These are phyloP conservation scores for Monilinia fructigena DNA, from an alignment of 2,329 filamentous ascomycete species.

Conservation along the genomic window DNA sequence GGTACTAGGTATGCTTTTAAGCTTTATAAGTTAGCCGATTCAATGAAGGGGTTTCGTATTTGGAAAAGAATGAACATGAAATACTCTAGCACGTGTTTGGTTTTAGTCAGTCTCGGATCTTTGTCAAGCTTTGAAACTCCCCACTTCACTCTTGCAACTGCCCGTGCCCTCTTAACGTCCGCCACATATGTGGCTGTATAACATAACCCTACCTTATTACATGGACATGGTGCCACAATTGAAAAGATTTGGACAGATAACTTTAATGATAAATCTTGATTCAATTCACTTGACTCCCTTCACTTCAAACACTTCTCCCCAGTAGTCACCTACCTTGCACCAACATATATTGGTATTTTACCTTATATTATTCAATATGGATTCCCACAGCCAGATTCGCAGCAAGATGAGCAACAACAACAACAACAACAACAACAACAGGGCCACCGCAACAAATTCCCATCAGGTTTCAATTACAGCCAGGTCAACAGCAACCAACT, in stretches of 20 bases:
- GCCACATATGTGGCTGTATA: neutral
- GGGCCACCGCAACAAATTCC: slow-evolving; percentile 15
- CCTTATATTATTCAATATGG: slow-evolving; percentile 2
- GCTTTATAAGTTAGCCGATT: slow-evolving; percentile 9
- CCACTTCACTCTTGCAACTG: neutral
- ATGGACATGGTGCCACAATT: neutral
- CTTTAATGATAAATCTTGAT: slow-evolving; percentile 23
- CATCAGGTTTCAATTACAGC: slow-evolving; percentile 27
- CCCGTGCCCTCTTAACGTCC: neutral
- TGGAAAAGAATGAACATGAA: too few species aligned
- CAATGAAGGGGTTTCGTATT: slow-evolving; percentile 8
- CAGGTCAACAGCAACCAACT: slow-evolving; percentile 55
- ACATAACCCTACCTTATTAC: neutral
- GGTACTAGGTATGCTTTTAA: neutral
- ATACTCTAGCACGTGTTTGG: too few species aligned
- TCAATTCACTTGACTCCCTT: slow-evolving; percentile 20
- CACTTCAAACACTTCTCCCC: neutral
- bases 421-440: neutral
- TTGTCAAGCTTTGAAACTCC: neutral
- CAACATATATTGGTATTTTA: neutral
- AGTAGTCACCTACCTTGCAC: neutral
- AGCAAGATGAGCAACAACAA: slow-evolving; percentile 2
- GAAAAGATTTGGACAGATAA: slow-evolving; percentile 16
- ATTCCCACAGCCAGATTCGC: slow-evolving; percentile 10
- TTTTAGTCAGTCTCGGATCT: neutral